Base-by-base conservation (phyloP, 2,329 filamentous ascomycete genomes). In the Fusarium tricinctum region DNA sequence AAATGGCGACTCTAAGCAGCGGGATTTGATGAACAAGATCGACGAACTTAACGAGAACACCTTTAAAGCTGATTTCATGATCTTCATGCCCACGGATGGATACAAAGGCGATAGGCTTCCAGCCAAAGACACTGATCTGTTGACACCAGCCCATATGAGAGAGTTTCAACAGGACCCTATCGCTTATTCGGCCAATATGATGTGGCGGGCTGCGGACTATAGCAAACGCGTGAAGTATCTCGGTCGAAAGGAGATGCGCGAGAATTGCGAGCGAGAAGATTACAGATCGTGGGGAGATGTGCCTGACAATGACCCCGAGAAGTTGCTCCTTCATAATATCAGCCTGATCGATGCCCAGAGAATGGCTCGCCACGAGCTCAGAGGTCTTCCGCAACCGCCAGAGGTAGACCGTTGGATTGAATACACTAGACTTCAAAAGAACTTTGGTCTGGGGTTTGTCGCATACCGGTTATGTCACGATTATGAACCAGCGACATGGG, bases 21-120 rank as follows among this genome's bases (percentile, higher is more conserved):
- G 49, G 63, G 28, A 52, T 6, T 28, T 77, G 3, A 61, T 64
- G 8, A 59, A 75, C 58, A 74, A 61, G 45, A 48, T 75, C 1
- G 68, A 75, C 5, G 74, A 77, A 19, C 52, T 77, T 0, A 15
- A 39, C 1, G 66, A 73, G 33, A 75, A 73, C 15, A 48, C 53
- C 0, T 43, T 69, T 0, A 58, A 73, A 1, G 73, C 75, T 1
- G 74, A 77, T 32, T 74, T 51, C 12, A 62, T 39, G 6, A 74
- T 77, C 6, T 72, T 71, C 30, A 26, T 77, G 13, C 71, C 75
- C 6, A 74, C 66, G 15, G 74, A 77, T n/a, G 75, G 75, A 0
- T 77, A 77, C 22, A 68, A 69, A 14, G 75, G 75, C 14, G 65
- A 68, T 4, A 51, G 8, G 8, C 49, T 73, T 0, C 49, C 60